Evolutionary conservation across 2,329 filamentous ascomycete species (phyloP), one percentile per base, ranked within the genome.

Genomic region (Cladosporium sp.): DNA sequence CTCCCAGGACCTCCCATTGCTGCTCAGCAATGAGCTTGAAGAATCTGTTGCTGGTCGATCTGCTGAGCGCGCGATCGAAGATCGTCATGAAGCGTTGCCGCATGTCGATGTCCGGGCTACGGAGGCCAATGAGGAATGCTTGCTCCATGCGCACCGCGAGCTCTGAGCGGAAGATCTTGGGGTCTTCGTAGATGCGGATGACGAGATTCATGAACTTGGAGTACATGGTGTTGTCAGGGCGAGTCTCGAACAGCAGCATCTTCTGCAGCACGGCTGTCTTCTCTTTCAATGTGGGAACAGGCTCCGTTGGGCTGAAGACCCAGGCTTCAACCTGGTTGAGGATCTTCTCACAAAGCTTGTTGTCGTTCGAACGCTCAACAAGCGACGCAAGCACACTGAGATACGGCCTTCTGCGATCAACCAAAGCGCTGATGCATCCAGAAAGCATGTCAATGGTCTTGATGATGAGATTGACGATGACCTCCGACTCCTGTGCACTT

Each of bases 251-350:
- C 0, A 93, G 89, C 18, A 98, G 82, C 95, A 99, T 99, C 80
- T 99, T 99, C 73, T 96, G 93, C n/a, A 99, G 81, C 1, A 99
- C 95, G 1, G 96, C 96, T 0, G 94, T 98, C 82, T 99, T 99
- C 79, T 99, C 96, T 78, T 99, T 99, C 1, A 99, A 84, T 0
- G 95, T 99, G 0, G 95, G 95, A 85, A 95, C 97, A 1, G 93
- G 95, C 69, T 97, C 95, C 66, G 92, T 93, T 0, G 92, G 95
- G 70, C 92, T 88, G 82, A 99, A 99, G 6, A 99, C 91, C 96
- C 96, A 99, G 34, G 85, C 86, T 76, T 98, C 94, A 4, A 97
- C 94, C 86, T 99, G 94, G 59, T 90, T 88, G 30, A 99, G 82
- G 63, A 99, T 93, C 80, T 97, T 97, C 73, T 92, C 90, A 77